A percentile compares a stretch with the other conserved stretches of the same genome.
phyloP scores from a whole-genome alignment of 2,329 filamentous ascomycete species.

The Arthrobotrys megalospora region DNA sequence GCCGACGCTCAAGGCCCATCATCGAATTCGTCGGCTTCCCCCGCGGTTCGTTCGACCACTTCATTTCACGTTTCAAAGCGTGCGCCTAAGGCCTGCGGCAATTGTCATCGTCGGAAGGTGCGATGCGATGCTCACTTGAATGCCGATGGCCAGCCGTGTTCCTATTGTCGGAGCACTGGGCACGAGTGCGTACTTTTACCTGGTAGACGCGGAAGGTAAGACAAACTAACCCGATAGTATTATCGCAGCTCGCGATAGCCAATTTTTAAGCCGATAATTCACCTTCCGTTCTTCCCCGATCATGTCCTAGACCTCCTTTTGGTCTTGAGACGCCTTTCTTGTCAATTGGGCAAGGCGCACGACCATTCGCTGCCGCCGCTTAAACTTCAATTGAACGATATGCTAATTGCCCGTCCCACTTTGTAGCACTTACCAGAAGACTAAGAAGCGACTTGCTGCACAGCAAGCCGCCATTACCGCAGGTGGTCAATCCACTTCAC shows the following conservation, averaged over 20 bases:
- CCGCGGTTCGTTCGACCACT: slow-evolving; percentile 44
- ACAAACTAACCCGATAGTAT: slow-evolving; percentile 17
- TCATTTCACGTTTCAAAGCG: slow-evolving; percentile 59
- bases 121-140: slow-evolving; percentile 59
- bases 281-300: not conserved
- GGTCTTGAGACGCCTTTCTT: not conserved
- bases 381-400: slow-evolving; percentile 14
- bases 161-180: slow-evolving; percentile 58
- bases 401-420: slow-evolving; percentile 13
- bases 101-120: slow-evolving; percentile 59
- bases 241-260: slow-evolving; percentile 7
- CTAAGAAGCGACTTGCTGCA: slow-evolving; percentile 57
- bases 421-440: slow-evolving; percentile 58
- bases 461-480: slow-evolving; percentile 49
- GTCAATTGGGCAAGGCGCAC: slow-evolving; percentile 10
- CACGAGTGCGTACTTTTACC: slow-evolving; percentile 57
- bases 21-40: slow-evolving; percentile 37
- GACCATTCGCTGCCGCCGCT: slow-evolving; percentile 14
- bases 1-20: slow-evolving; percentile 23
- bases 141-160: slow-evolving; percentile 55
- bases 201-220: slow-evolving; percentile 60
- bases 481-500: slow-evolving; percentile 29
- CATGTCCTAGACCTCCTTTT: slow-evolving; percentile 15
- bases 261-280: slow-evolving; percentile 52
- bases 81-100: slow-evolving; percentile 59